phyloP scores from a whole-genome alignment of 257 asterid species.

The Nicotiana noctiflora region DNA sequence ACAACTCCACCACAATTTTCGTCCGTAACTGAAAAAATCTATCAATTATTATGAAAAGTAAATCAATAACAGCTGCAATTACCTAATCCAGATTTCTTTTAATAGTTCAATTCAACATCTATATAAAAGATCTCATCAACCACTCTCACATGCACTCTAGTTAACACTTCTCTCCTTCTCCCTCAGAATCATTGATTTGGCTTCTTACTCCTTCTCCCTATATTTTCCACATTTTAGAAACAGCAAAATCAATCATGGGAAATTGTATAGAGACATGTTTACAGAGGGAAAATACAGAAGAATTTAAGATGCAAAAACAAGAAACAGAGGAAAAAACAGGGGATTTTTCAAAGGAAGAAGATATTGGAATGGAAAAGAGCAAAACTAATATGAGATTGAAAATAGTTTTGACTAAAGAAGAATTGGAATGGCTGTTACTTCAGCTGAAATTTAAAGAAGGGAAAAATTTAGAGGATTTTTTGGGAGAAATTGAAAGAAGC shows the following conservation, averaged over 20 bases:
- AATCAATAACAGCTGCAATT: neutral
- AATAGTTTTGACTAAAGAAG: conserved; percentile 59
- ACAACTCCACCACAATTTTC: too few relatives aligned
- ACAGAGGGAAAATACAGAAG: conserved; percentile 8
- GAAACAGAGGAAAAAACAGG: conserved; percentile 4
- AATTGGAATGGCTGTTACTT: conserved; percentile 46
- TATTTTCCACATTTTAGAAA: neutral
- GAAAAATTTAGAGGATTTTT: conserved; percentile 42
- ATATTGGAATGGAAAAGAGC: neutral
- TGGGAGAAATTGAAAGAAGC: conserved; percentile 53
- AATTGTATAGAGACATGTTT: conserved; percentile 46
- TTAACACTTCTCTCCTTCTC: neutral
- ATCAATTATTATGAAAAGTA: neutral
- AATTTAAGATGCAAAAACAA: neutral
- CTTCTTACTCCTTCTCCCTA: neutral
- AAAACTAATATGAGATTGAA: conserved; percentile 36
- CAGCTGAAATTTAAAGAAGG: conserved; percentile 36
- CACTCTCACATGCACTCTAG: conserved; percentile 10
- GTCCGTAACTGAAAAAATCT: neutral
- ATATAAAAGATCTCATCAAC: neutral
- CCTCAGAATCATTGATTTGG: neutral
- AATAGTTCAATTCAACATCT: neutral
- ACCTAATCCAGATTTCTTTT: neutral
- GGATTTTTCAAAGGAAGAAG: conserved; percentile 8
- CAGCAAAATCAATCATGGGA: conserved; percentile 37